Evolutionary conservation across 164 flowering plant genomes (phyloP).

Genomic region (Piper longum): DNA sequence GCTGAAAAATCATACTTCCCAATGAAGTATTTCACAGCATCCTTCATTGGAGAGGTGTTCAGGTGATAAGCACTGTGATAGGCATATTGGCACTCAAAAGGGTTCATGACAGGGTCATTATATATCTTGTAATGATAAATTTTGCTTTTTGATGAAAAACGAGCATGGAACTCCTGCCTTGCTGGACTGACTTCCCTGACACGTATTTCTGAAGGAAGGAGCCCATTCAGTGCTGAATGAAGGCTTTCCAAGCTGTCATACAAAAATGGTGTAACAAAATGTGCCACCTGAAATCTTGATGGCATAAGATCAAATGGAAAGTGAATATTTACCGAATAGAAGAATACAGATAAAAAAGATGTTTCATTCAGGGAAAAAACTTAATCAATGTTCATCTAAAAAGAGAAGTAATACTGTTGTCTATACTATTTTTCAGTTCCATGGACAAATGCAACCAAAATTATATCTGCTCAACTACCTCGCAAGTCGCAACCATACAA

Average conservation of each 20-base stretch:
- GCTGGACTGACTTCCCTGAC: conserved; percentile 76
- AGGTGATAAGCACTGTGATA: conserved; percentile 59
- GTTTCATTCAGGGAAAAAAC: background rate
- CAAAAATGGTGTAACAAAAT: conserved; percentile 79
- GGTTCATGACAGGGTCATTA: conserved; percentile 70
- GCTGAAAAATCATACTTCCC: conserved; percentile 89
- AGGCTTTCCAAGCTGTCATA: conserved; percentile 48
- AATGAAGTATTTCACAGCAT: conserved; percentile 58
- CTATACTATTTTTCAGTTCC: no score
- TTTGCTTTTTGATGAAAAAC: conserved; percentile 67
- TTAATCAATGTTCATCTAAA: background rate
- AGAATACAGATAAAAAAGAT: background rate
- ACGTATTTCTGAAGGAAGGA: conserved; percentile 77
- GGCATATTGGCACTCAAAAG: conserved; percentile 53
- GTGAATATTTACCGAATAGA: background rate
- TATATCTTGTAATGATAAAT: conserved; percentile 73
- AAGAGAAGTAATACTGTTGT: no score
- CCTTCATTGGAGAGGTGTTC: conserved; percentile 52
- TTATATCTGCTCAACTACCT: no score
- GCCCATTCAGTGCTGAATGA: conserved; percentile 75
- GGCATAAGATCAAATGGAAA: conserved; percentile 1
- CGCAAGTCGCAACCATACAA: no score
- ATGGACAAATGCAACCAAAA: no score
- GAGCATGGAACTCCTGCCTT: conserved; percentile 81
- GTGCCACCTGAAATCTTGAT: conserved; percentile 74